These are phyloP conservation scores for Arthrinium phaeospermum DNA, from an alignment of 2,329 filamentous ascomycete genomes.

Conservation along the genomic window DNA sequence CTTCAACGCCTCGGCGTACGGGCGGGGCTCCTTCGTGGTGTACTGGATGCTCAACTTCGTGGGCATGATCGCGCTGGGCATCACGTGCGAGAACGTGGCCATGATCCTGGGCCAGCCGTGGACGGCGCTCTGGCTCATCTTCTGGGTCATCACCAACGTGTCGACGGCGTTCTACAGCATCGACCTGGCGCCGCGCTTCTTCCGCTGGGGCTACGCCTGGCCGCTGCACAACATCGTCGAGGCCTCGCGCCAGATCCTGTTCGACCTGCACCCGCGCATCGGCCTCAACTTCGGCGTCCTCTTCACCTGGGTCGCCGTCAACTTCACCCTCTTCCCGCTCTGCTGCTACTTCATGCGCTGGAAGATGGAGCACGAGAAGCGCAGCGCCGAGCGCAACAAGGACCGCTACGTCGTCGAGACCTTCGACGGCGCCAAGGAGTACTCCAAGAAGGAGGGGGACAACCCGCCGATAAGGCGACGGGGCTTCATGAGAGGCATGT, in stretches of 20 bases:
- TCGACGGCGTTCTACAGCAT: conserved; percentile 64
- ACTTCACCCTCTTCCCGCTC: conserved; percentile 58
- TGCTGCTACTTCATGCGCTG: conserved; percentile 50
- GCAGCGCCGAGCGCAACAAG: conserved; percentile 32
- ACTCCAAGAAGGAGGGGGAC: conserved; percentile 35
- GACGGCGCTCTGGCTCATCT: conserved; percentile 67
- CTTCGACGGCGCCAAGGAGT: conserved; percentile 33
- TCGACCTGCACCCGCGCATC: conserved; percentile 62
- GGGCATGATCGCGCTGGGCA: conserved; percentile 66
- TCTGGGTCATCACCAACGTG: conserved; percentile 72
- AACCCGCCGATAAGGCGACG: conserved; percentile 38
- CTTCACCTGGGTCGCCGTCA: conserved; percentile 61
- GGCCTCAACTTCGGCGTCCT: conserved; percentile 66
- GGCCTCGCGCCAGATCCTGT: conserved; percentile 63
- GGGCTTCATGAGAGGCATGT: conserved; percentile 36
- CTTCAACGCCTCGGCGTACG: conserved; percentile 57
- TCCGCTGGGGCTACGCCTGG: conserved; percentile 67
- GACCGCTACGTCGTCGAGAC: conserved; percentile 37
- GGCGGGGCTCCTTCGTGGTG: conserved; percentile 62
- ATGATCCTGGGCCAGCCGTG: conserved; percentile 67
- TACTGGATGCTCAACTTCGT: conserved; percentile 69
- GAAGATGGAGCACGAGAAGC: conserved; percentile 42
- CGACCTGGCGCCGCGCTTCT: conserved; percentile 64
- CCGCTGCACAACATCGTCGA: conserved; percentile 68
- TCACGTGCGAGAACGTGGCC: conserved; percentile 69